phyloP scores from a whole-genome alignment of 1,284 basidiomycete species.

The Earliella scabrosa region DNA sequence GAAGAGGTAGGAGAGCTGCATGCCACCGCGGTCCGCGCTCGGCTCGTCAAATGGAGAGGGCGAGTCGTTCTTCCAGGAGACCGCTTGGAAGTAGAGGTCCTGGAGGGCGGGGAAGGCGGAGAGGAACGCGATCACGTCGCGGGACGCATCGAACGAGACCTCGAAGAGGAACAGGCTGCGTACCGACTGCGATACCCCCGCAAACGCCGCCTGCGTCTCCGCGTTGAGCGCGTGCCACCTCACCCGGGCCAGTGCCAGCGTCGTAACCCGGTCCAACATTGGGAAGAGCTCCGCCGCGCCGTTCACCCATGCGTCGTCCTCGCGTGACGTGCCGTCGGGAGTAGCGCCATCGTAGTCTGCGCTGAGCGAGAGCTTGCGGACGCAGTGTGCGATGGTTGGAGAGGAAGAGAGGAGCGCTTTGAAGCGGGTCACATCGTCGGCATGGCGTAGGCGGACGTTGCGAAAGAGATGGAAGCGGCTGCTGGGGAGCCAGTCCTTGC shows the following conservation, averaged over 20 bases:
- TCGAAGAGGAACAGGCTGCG: conserved; percentile 36
- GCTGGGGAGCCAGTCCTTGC: conserved; percentile 31
- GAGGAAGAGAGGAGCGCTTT: conserved; percentile 24
- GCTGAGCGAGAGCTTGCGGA: conserved; percentile 34
- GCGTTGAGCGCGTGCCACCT: conserved; percentile 30
- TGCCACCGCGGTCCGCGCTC: conserved; percentile 6
- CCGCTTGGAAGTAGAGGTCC: conserved; percentile 38
- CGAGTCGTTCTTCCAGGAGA: conserved; percentile 35
- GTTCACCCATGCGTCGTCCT: conserved; percentile 37
- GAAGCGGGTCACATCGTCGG: conserved; percentile 30
- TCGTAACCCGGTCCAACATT: conserved; percentile 25
- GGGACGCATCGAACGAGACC: conserved; percentile 33
- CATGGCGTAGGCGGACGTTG: conserved; percentile 32
- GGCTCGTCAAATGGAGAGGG: conserved; percentile 18
- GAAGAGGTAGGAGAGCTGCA: conserved; percentile 36
- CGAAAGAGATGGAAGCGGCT: conserved; percentile 38
- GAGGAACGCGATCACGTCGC: conserved; percentile 35
- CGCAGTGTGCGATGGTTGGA: conserved; percentile 31
- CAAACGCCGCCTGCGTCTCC: conserved; percentile 30
- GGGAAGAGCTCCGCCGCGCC: conserved; percentile 24
- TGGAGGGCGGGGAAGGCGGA: conserved; percentile 32
- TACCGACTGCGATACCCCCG: conserved; percentile 26
- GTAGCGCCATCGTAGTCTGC: conserved; percentile 30
- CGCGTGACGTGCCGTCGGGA: conserved; percentile 23
- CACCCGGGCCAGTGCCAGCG: conserved; percentile 33